These are phyloP conservation scores for Penicillium mononematosum DNA, from an alignment of 495 filamentous ascomycete genomes.

Conservation along the genomic window DNA sequence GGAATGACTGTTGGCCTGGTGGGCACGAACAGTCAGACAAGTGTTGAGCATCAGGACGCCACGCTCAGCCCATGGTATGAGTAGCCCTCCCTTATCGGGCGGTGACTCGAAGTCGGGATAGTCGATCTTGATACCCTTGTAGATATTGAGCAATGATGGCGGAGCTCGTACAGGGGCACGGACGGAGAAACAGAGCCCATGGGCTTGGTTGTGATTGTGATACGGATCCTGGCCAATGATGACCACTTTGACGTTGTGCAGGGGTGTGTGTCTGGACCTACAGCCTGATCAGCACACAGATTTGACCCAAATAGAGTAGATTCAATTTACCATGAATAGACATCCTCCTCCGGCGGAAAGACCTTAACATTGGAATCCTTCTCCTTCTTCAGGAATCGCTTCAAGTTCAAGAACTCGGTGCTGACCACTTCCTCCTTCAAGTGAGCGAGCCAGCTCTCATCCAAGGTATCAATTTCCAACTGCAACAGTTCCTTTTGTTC, in stretches of 20 bases:
- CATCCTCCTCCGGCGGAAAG: constrained; percentile 81
- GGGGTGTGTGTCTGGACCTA: constrained; percentile 88
- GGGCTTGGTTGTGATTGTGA: constrained; percentile 92
- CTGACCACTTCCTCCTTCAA: constrained; percentile 79
- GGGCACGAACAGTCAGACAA: constrained; percentile 84
- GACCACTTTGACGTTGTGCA: constrained; percentile 81
- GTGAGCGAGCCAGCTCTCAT: constrained; percentile 85
- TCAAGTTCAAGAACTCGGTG: constrained; percentile 78
- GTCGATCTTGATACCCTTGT: constrained; percentile 77
- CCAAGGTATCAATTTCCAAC: constrained; percentile 86
- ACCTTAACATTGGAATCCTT: constrained; percentile 66
- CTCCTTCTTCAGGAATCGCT: constrained; percentile 82
- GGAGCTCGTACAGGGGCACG: constrained; percentile 84
- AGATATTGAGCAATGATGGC: constrained; percentile 88
- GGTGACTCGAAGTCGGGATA: constrained; percentile 78
- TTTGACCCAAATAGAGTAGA: not conserved
- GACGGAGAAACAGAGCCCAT: constrained; percentile 93
- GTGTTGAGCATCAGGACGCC: constrained; percentile 93
- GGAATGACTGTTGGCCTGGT: constrained; percentile 78
- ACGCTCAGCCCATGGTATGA: constrained; percentile 89
- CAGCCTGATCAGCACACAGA: constrained; percentile 8
- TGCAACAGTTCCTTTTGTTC: constrained; percentile 82
- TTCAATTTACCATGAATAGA: constrained; percentile 82
- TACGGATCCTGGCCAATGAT: constrained; percentile 97
- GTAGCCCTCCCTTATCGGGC: constrained; percentile 70